Percentiles rank a stretch among this genome's conserved stretches.
Conservation (phyloP, 2,329 filamentous ascomycete genomes). For the Aureobasidium lini region DNA sequence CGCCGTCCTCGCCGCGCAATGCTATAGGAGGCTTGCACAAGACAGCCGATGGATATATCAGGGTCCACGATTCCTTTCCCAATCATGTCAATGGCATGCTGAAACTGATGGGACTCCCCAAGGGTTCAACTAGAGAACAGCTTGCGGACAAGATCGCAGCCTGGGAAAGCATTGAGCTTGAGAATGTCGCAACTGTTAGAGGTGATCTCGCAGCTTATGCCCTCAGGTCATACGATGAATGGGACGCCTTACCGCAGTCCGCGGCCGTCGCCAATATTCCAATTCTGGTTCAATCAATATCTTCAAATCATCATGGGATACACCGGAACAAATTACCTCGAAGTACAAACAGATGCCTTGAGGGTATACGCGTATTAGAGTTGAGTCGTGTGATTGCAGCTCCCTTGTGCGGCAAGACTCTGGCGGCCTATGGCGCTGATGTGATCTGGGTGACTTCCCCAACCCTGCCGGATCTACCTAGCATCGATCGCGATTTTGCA, state of each 20-base stretch:
- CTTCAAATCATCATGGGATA: not conserved
- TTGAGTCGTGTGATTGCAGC: slow-evolving; percentile 25
- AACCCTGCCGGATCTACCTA: slow-evolving; percentile 21
- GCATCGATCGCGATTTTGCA: slow-evolving; percentile 22
- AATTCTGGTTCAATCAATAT: not conserved
- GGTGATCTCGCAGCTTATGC: not conserved
- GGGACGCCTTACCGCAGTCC: not conserved
- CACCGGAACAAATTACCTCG: not conserved
- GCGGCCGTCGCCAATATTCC: not conserved
- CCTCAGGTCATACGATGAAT: not conserved
- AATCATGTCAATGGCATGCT: not conserved
- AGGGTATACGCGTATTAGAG: slow-evolving; percentile 14
- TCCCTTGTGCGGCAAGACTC: slow-evolving; percentile 23
- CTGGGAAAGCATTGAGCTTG: not conserved
- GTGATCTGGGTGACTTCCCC: slow-evolving; percentile 25
- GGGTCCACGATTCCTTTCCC: not conserved
- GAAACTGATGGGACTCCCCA: not conserved
- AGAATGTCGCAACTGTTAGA: not conserved
- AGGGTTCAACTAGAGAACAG: not conserved
- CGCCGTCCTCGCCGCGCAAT: not conserved
- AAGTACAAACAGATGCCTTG: not conserved
- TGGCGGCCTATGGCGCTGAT: slow-evolving; percentile 26
- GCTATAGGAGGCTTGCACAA: not conserved
- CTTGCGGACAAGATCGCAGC: not conserved
- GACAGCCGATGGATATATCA: not conserved